Base-by-base conservation (phyloP, 2,329 filamentous ascomycete species). In the Sclerotinia sclerotiorum region DNA sequence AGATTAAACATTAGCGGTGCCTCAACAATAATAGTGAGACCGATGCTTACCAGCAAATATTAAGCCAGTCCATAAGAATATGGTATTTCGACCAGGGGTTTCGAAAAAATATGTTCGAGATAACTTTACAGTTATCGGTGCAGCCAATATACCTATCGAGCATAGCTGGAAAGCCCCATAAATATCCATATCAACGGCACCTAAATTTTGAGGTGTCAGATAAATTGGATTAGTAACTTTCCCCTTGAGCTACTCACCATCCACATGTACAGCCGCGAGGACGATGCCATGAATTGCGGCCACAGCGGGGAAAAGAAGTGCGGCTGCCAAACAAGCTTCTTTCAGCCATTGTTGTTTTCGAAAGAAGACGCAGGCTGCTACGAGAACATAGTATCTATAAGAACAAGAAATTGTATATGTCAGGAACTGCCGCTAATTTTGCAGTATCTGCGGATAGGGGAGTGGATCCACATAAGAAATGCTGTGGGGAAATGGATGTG, bases 81-180 rank as follows among this genome's bases (percentile, higher is more conserved):
- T 89, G 56, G 85, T 84, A 70, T 90, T 89, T 48, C 88, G 81
- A 2, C 87, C 88, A 0, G 85, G 85, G 29, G 85, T 83, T 65
- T 86, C 81, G 74, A 89, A 63, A 39, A 63, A 90, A 74, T 90
- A 90, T 0, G 88, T 90, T 21, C 78, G 78, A 1, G 88, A 90
- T 55, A 88, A 76, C 70, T 83, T 82, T 29, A 88, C 87, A 0
- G 87, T 89, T 0, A 87, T 81, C 0, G 88, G 88, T 5, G 86
- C 88, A 1, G 87, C 85, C 5, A 91, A 73, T 21, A 90, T 87
- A 17, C 87, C 88, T 49, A 91, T 87, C 0, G 88, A 82, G 69
- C 88, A 90, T 0, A 90, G 76, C 71, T 91, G 88, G 70, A 90
- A 89, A 11, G 87, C 87, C 1, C 88, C 88, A 68, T 85, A 91